Conservation (phyloP, 2,329 filamentous ascomycete genomes). For the Fusarium musae region DNA sequence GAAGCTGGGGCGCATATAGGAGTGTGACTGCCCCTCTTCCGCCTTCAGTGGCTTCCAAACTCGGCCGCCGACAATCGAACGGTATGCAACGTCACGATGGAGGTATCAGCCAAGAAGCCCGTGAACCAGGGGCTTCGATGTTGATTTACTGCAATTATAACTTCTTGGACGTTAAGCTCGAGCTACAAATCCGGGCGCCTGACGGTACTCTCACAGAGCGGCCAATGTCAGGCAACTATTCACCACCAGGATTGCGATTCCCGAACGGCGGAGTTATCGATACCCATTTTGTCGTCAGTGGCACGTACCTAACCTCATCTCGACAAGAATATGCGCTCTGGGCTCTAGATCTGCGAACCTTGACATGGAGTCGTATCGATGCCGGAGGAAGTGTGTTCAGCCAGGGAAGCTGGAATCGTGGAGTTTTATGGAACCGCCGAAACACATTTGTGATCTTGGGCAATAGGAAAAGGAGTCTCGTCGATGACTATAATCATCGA, state of each 20-base stretch:
- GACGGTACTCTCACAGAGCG: constrained; percentile 89
- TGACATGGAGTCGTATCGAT: constrained; percentile 96
- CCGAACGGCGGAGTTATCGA: constrained; percentile 96
- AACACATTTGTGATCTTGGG: constrained; percentile 97
- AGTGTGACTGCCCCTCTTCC: constrained; percentile 91
- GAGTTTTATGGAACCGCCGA: constrained; percentile 89
- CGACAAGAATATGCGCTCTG: constrained; percentile 98
- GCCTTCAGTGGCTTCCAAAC: constrained; percentile 70
- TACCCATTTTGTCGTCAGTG: constrained; percentile 96
- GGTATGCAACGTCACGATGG: constrained; percentile 56
- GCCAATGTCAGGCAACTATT: constrained; percentile 86
- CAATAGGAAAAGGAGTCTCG: constrained; percentile 90
- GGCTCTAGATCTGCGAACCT: constrained; percentile 87
- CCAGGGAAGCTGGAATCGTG: constrained; percentile 97
- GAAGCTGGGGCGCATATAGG: constrained; percentile 95
- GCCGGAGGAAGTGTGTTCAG: constrained; percentile 94
- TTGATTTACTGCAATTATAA: constrained; percentile 99
- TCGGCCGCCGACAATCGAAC: constrained; percentile 68
- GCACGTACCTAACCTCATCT: constrained; percentile 95
- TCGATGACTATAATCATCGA: constrained; percentile 98
- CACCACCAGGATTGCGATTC: constrained; percentile 91
- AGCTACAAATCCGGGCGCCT: constrained; percentile 86
- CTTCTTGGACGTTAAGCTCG: constrained; percentile 95
- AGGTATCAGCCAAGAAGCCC: constrained; percentile 62
- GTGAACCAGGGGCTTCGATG: constrained; percentile 77